Base-by-base conservation (phyloP, 441 rosid species). In the Euphorbia schlechtendalii region DNA sequence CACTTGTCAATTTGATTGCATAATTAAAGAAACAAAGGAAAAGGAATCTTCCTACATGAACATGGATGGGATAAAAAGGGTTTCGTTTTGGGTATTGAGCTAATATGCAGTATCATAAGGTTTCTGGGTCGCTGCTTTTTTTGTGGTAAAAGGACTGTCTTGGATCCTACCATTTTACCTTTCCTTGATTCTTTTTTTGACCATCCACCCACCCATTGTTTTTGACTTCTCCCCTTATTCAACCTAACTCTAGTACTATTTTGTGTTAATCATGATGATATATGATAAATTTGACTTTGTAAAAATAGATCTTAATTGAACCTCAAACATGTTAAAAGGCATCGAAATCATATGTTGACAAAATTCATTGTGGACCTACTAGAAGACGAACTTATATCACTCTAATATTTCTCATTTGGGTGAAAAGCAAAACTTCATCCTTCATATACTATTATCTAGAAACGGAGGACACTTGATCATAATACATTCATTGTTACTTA, bases 111-210 rank as follows among this genome's bases (percentile, higher is more conserved):
- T 38, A 38, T 32, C 36, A 32, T 32, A 3, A 32, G 36, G 36
- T 3, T 32, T 32, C 36, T 32, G 36, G 4, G 4, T 32, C 36
- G 7, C 36, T 32, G 36, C 3, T 2, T 32, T 22, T 45, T 24
- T 22, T 41, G 49, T 36, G 0, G 57, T 28, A 72, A 73, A 73
- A 78, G 73, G 69, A 43, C 14, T 49, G 54, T 69, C 66, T 70
- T 72, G 76, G 75, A 79, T 76, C 73, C 81, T 73, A 34, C 55
- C 56, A 57, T 54, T 15, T n/a, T n/a, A 21, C 53, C 63, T 73
- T 73, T 64, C 57, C 11, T 7, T 67, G 52, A 71, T 67, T 56
- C 71, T 75, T 73, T 40, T 78, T 75, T n/a, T n/a, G 73, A 80
- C 80, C 58, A 49, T 32, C 17, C 34, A n/a, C n/a, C n/a, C n/a